Percentiles rank a stretch among this genome's conserved stretches.
Evolutionary conservation across 1,284 basidiomycete species (phyloP).

Genomic region (Cutaneotrichosporon sp.): DNA sequence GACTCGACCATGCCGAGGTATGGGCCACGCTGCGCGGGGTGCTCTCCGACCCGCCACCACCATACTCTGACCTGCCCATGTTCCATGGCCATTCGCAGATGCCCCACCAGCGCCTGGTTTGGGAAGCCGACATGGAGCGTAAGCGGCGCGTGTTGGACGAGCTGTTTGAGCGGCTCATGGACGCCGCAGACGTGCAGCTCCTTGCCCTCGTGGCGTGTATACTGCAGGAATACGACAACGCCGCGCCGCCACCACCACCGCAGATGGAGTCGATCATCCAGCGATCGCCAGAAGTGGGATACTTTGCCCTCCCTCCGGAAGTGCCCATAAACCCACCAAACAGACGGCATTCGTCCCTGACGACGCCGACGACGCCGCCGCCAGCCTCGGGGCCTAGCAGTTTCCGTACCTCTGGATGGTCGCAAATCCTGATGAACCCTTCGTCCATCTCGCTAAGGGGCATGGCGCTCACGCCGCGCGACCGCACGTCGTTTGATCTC

Average conservation of each 20-base stretch:
- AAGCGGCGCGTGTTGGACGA: constrained; percentile 37
- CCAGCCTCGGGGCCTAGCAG: constrained; percentile 13
- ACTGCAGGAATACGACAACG: constrained; percentile 51
- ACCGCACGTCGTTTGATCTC: constrained; percentile 33
- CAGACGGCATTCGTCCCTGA: neutral
- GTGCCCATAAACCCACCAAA: neutral
- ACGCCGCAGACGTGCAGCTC: constrained; percentile 69
- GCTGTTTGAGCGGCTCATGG: constrained; percentile 58
- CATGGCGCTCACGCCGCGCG: constrained; percentile 33
- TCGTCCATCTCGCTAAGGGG: constrained; percentile 32
- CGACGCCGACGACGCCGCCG: constrained; percentile 2
- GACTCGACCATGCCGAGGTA: constrained; percentile 67
- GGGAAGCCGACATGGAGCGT: constrained; percentile 38
- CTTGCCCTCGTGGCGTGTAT: constrained; percentile 70
- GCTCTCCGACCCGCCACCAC: constrained; percentile 38
- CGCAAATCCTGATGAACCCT: constrained; percentile 37
- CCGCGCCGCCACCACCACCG: constrained; percentile 21
- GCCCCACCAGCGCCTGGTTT: constrained; percentile 23
- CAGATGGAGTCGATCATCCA: constrained; percentile 17
- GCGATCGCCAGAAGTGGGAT: constrained; percentile 41
- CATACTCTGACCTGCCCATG: constrained; percentile 15
- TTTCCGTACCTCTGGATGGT: constrained; percentile 39
- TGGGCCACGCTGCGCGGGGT: constrained; percentile 61
- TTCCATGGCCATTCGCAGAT: constrained; percentile 3
- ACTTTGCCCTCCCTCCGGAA: constrained; percentile 27